These are phyloP conservation scores for Phylloporus gajari DNA, from an alignment of 1,284 basidiomycete genomes.

Conservation along the genomic window DNA sequence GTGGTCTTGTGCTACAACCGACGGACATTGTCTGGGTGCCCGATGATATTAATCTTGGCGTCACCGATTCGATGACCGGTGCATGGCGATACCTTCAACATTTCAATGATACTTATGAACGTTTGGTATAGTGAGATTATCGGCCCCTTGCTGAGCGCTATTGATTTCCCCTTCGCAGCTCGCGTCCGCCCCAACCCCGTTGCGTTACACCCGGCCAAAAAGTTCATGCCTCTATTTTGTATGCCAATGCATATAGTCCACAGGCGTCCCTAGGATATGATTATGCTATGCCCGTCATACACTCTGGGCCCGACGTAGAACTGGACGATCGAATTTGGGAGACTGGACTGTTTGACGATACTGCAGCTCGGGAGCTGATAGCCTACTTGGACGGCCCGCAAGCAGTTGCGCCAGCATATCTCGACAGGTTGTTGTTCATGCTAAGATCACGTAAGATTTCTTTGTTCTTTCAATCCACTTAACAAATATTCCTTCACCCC, in stretches of 20 bases:
- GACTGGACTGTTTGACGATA: constrained; percentile 35
- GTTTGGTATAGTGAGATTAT: constrained; percentile 26
- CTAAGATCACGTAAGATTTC: constrained; percentile 2
- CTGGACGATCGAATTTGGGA: constrained; percentile 34
- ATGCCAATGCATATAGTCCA: constrained; percentile 35
- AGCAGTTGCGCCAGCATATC: constrained; percentile 29
- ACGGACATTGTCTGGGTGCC: constrained; percentile 39
- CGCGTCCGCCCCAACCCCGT: constrained; percentile 21
- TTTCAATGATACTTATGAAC: constrained; percentile 20
- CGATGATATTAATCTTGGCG: constrained; percentile 33
- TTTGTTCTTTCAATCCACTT: background rate
- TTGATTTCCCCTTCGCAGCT: constrained; percentile 23
- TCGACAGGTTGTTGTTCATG: constrained; percentile 29
- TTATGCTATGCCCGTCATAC: constrained; percentile 35
- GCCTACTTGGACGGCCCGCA: constrained; percentile 13
- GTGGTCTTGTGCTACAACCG: constrained; percentile 35
- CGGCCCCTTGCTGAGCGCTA: background rate
- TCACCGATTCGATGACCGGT: constrained; percentile 29
- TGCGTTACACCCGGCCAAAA: background rate
- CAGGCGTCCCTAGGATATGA: constrained; percentile 38
- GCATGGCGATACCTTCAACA: constrained; percentile 37
- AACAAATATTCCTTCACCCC: background rate
- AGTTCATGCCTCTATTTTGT: constrained; percentile 40
- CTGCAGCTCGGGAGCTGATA: constrained; percentile 30
- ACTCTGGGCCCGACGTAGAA: constrained; percentile 2